A percentile compares a stretch with the other conserved stretches of the same genome.
Evolutionary conservation across 2,329 filamentous ascomycete genomes (phyloP).

Genomic region (Akanthomyces lecanii): DNA sequence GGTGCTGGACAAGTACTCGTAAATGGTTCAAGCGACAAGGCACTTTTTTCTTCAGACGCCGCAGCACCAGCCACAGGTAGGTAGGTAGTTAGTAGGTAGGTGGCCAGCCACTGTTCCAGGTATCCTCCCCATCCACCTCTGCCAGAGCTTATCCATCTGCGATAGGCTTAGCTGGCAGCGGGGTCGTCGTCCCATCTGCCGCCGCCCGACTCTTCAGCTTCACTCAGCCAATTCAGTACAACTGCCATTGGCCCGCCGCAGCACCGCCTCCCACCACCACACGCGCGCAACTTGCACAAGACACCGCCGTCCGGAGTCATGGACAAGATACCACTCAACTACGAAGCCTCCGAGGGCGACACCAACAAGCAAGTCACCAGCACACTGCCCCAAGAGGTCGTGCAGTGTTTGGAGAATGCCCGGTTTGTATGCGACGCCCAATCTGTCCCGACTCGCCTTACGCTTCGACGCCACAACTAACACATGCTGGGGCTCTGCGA

Average conservation of each 20-base stretch:
- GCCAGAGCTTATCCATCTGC: background rate
- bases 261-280: background rate
- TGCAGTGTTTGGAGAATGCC: conserved; percentile 88
- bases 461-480: background rate
- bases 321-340: conserved; percentile 67
- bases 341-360: conserved; percentile 69
- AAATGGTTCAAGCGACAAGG: too few relatives aligned
- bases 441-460: conserved; percentile 1
- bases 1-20: too few relatives aligned
- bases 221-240: background rate
- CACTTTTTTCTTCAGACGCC: too few relatives aligned
- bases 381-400: conserved; percentile 75
- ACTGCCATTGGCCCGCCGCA: background rate
- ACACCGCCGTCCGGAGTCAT: conserved; percentile 28
- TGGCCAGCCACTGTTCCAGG: background rate
- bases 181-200: conserved; percentile 8
- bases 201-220: background rate
- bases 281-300: background rate
- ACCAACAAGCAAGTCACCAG: conserved; percentile 66
- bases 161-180: conserved; percentile 3
- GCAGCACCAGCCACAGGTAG: background rate
- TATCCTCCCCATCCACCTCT: background rate
- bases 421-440: conserved; percentile 66
- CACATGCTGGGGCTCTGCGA: background rate
- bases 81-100: too few relatives aligned